Base-by-base conservation (phyloP, 768 basidiomycete genomes). In the Cytidiella melzeri region DNA sequence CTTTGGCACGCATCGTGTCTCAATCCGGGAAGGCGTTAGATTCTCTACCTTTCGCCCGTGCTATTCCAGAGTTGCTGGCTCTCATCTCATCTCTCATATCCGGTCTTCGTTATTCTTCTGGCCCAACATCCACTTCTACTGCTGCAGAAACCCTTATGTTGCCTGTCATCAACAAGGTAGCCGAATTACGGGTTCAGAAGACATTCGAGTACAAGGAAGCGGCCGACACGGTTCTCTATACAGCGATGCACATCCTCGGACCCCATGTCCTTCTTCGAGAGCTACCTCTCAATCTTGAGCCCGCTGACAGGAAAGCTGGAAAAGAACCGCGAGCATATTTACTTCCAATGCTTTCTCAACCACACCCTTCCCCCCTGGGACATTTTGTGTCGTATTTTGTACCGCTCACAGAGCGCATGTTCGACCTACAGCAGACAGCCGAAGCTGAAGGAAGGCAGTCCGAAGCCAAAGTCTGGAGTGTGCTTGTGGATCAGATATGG, bases 391-490 rank as follows among this genome's bases (percentile, higher is more conserved):
- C 80, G 2, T 90, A 89, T 65, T 97, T 98, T 57, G 87, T 98
- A 6, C 95, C 95, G 15, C 69, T 98, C 43, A 96, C 93, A 42
- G 94, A 97, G 65, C 76, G 83, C 15, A 84, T 98, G 77, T 99
- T 98, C 61, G 79, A 91, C 60, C 68, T 90, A 30, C 88, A 94
- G 61, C 81, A 87, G 52, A 83, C 77, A 13, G 87, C 92, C 0
- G 88, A 89, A 55, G 69, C 73, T 5, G 84, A 84, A 47, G 80
- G 78, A 11, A 80, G 83, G 30, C 77, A 76, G 44, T 83, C 87
- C 0, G 93, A 98, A 66, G 88, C 87, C 12, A 99, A 98, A 67
- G 84, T 98, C 30, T 99, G 92, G 91, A 87, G 81, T 55, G 92
- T 95, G 10, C 76, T 98, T 40, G 83, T 97, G 20, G 83, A 85